A percentile compares a stretch with the other conserved stretches of the same genome.
These are phyloP conservation scores for Globisporangium irregulare DNA, from an alignment of 352 stramenopile species.

Conservation along the genomic window DNA sequence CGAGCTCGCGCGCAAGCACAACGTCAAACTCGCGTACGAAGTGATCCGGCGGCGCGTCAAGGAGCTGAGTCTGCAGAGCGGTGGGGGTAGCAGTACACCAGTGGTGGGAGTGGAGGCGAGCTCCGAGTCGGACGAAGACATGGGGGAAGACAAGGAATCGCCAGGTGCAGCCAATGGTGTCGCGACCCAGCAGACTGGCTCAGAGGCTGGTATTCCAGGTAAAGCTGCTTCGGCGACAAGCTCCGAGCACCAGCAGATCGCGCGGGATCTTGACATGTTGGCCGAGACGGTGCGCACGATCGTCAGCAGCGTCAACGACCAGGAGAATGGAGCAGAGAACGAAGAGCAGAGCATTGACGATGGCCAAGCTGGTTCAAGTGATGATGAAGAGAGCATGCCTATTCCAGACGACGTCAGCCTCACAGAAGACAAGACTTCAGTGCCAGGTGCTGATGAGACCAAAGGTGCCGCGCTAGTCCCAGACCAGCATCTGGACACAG, in stretches of 20 bases:
- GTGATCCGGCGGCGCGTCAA: slow-evolving; percentile 24
- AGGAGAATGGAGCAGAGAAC: not conserved
- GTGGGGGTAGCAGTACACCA: not conserved
- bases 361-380: not conserved
- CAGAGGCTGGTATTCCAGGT: not conserved
- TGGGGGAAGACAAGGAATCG: not conserved
- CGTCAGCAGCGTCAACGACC: slow-evolving; percentile 25
- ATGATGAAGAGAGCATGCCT: not conserved
- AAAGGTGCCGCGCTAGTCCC: not conserved
- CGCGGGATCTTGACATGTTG: slow-evolving; percentile 53
- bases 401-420: not conserved
- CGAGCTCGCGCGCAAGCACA: slow-evolving; percentile 21
- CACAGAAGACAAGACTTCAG: not conserved
- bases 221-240: not conserved
- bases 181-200: not conserved
- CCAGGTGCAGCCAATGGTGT: not conserved
- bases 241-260: slow-evolving; percentile 13
- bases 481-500: not conserved
- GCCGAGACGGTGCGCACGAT: slow-evolving; percentile 59
- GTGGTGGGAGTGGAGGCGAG: not conserved
- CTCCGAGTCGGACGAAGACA: not conserved
- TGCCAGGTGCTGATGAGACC: not conserved
- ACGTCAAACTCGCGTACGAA: slow-evolving; percentile 26
- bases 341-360: not conserved
- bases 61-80: slow-evolving; percentile 12